A percentile compares a stretch with the other conserved stretches of the same genome.
Evolutionary conservation across 2,329 filamentous ascomycete genomes (phyloP).

Genomic region (Orbilia quercus): DNA sequence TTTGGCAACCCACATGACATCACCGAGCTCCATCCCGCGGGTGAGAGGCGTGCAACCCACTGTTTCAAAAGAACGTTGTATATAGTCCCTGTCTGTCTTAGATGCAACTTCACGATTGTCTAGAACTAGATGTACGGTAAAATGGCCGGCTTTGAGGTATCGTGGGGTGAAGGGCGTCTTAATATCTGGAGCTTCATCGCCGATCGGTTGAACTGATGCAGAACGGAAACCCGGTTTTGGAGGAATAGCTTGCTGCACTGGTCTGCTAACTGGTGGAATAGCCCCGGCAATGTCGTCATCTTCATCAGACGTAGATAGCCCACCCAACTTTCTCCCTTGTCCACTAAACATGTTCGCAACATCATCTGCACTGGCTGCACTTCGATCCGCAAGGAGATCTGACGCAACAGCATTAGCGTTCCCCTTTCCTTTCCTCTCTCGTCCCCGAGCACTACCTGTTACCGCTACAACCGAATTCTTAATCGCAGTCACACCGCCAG

Average conservation of each 20-base stretch:
- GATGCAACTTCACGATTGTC: conserved; percentile 80
- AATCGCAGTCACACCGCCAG: conserved; percentile 20
- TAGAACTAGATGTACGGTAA: conserved; percentile 77
- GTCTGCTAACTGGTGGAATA: neutral
- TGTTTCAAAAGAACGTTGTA: conserved; percentile 76
- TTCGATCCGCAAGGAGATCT: conserved; percentile 25
- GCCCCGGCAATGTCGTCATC: conserved; percentile 34
- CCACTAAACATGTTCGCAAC: conserved; percentile 22
- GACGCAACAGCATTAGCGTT: neutral
- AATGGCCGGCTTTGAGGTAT: conserved; percentile 72
- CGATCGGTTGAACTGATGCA: conserved; percentile 49
- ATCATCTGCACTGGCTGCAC: conserved; percentile 26
- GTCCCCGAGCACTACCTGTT: conserved; percentile 3
- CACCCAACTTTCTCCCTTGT: conserved; percentile 1
- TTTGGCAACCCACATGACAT: conserved; percentile 83
- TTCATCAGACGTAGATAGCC: conserved; percentile 10
- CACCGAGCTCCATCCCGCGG: conserved; percentile 77
- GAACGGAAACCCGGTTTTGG: conserved; percentile 21
- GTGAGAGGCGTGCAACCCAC: conserved; percentile 74
- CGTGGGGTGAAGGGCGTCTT: conserved; percentile 69
- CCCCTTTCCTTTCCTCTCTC: conserved; percentile 13
- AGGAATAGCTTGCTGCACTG: conserved; percentile 11
- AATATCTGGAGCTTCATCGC: conserved; percentile 38
- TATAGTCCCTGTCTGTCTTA: conserved; percentile 77
- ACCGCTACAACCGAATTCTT: conserved; percentile 12